Conservation (phyloP, 768 basidiomycete species). For the Phylloporus sp. region DNA sequence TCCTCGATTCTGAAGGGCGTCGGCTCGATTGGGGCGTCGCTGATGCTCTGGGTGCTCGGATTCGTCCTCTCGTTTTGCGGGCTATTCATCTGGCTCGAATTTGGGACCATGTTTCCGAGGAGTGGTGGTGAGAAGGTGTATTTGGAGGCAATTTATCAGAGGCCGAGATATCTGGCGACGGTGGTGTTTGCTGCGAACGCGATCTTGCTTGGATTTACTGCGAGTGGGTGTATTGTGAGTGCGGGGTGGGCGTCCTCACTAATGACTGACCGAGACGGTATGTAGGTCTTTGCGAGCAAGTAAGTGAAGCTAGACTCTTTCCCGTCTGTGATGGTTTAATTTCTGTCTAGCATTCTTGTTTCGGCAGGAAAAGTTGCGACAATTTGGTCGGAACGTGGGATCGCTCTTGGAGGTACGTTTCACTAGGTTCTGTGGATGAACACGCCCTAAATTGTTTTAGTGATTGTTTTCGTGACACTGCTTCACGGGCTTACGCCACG, state of each 20-base stretch:
- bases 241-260: neutral
- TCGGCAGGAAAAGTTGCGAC: constrained; percentile 37
- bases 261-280: neutral
- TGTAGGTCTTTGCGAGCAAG: constrained; percentile 35
- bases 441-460: constrained; percentile 23
- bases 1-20: constrained; percentile 54
- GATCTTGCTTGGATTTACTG: constrained; percentile 41
- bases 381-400: constrained; percentile 51
- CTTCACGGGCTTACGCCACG: constrained; percentile 50
- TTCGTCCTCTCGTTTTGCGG: constrained; percentile 55
- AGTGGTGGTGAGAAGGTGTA: constrained; percentile 63
- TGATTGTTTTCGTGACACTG: constrained; percentile 44
- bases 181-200: constrained; percentile 45
- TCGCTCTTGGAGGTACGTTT: constrained; percentile 48
- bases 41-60: constrained; percentile 62
- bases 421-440: neutral
- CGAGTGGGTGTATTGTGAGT: constrained; percentile 46
- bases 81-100: constrained; percentile 59
- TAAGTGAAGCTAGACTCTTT: constrained; percentile 4
- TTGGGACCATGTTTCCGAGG: constrained; percentile 59
- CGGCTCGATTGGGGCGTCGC: constrained; percentile 52
- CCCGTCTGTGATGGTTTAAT: neutral
- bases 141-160: constrained; percentile 49
- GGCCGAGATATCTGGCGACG: constrained; percentile 44
- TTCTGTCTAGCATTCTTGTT: constrained; percentile 40